Conservation (phyloP, 75 land plant genomes). For the Pinus taeda region DNA sequence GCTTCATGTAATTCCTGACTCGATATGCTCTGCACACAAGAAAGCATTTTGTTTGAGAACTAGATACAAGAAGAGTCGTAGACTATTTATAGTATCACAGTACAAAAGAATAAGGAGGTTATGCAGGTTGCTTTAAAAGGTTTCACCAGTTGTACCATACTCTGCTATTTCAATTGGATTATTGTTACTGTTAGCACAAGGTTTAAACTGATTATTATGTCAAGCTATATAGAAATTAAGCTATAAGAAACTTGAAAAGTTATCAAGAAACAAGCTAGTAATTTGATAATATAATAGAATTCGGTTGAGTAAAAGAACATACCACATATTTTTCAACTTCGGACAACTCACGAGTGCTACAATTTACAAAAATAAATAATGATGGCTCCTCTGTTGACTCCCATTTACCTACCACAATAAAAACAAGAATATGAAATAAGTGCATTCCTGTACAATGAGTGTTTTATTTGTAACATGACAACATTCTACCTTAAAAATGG, state of each 20-base stretch:
- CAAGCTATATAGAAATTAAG: background rate
- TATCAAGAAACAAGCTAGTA: background rate
- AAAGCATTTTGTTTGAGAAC: too few species aligned
- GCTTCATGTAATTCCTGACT: too few species aligned
- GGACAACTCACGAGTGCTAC: slow-evolving; percentile 86
- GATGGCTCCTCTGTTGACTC: slow-evolving; percentile 52
- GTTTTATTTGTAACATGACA: background rate
- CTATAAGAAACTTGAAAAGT: background rate
- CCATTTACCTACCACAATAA: slow-evolving; percentile 44
- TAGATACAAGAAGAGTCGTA: too few species aligned
- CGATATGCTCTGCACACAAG: too few species aligned
- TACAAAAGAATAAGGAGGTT: background rate
- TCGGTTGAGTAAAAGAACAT: slow-evolving; percentile 27
- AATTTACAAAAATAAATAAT: slow-evolving; percentile 77
- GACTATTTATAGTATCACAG: too few species aligned
- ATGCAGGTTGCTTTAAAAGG: background rate
- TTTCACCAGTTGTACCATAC: background rate
- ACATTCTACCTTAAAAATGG: background rate
- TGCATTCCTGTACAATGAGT: background rate
- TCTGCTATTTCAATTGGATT: background rate
- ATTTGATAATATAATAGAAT: background rate
- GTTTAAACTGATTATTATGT: background rate
- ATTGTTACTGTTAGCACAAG: background rate
- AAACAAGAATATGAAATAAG: background rate
- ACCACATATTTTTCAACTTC: slow-evolving; percentile 93